These are phyloP conservation scores for Jamesozyma piceae DNA, from an alignment of 805 yeast genomes.

Conservation along the genomic window DNA sequence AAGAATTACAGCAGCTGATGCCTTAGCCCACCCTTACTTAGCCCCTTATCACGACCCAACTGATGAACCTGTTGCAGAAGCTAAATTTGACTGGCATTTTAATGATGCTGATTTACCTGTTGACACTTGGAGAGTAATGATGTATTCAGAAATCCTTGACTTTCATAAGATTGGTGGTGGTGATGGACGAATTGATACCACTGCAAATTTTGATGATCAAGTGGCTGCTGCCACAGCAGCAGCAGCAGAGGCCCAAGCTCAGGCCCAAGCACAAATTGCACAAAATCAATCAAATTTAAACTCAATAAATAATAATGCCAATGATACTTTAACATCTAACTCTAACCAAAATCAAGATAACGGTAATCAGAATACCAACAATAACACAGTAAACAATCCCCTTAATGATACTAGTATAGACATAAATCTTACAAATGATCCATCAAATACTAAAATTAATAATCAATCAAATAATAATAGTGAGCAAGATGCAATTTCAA, in stretches of 20 bases:
- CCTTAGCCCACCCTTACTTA: conserved; percentile 81
- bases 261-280: conserved; percentile 19
- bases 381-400: conserved; percentile 1
- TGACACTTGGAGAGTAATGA: conserved; percentile 98
- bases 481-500: conserved; percentile 18
- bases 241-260: conserved; percentile 29
- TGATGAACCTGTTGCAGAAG: conserved; percentile 92
- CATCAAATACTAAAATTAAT: not conserved
- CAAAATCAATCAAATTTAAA: conserved; percentile 1
- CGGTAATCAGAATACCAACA: conserved; percentile 1
- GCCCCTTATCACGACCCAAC: conserved; percentile 95
- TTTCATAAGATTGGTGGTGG: conserved; percentile 78
- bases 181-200: conserved; percentile 28
- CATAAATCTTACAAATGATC: not conserved
- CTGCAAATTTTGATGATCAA: conserved; percentile 30
- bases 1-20: conserved; percentile 87
- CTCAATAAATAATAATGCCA: conserved; percentile 1
- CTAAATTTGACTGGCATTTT: conserved; percentile 94
- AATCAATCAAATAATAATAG: not conserved
- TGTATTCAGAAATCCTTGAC: conserved; percentile 93
- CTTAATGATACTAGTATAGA: too few species aligned
- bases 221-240: conserved; percentile 33
- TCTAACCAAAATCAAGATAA: conserved; percentile 1
- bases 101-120: conserved; percentile 96
- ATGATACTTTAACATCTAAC: not conserved